Evolutionary conservation across 2,329 filamentous ascomycete genomes (phyloP).

Genomic region (Nemania diffusa): DNA sequence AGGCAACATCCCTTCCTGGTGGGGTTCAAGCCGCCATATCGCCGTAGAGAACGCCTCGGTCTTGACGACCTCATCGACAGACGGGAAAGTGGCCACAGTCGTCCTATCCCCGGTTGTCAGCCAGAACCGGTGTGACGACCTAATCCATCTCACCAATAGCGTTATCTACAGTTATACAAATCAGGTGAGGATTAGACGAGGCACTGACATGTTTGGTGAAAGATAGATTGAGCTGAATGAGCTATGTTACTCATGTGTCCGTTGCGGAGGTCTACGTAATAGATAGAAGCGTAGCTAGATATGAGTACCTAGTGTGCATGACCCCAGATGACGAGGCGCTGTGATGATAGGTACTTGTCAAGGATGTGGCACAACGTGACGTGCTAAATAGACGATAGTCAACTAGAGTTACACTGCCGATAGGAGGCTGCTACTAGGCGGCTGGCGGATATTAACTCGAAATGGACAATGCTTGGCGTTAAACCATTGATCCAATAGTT

Average conservation of each 20-base stretch:
- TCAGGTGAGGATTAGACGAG: not conserved
- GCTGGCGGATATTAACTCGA: not conserved
- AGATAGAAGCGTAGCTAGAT: not conserved
- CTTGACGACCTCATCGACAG: conserved; percentile 48
- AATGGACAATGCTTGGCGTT: not conserved
- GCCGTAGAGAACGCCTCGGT: conserved; percentile 75
- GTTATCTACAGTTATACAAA: not conserved
- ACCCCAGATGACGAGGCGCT: no score
- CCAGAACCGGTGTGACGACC: not conserved
- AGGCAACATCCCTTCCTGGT: conserved; percentile 66
- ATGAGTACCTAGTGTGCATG: not conserved
- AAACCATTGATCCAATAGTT: not conserved
- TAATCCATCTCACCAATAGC: not conserved
- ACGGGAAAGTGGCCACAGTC: conserved; percentile 35
- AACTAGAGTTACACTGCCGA: not conserved
- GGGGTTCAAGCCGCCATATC: conserved; percentile 75
- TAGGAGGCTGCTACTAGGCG: not conserved
- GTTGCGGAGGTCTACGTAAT: not conserved
- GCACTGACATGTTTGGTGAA: conserved; percentile 23
- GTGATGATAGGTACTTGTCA: no score
- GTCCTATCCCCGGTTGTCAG: conserved; percentile 25
- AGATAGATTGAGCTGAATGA: not conserved
- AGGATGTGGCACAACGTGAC: not conserved
- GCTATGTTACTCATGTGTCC: not conserved
- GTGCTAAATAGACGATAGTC: not conserved